Base-by-base conservation (phyloP, 768 basidiomycete genomes). In the Serendipita indica region DNA sequence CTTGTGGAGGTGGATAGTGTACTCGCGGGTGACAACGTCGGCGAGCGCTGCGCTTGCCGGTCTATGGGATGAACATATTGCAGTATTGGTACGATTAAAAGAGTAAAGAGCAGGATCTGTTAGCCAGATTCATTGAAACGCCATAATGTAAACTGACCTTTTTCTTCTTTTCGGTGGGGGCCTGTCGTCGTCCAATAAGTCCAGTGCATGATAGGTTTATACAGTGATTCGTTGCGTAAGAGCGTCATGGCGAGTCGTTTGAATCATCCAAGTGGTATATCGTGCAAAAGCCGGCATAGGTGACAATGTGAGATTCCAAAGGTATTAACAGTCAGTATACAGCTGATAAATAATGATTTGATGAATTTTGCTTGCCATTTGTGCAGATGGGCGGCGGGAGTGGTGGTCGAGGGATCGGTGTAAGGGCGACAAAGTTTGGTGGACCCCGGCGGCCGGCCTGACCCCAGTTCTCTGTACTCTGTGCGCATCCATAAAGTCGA, bases 1-100 rank as follows among this genome's bases (percentile, higher is more conserved):
- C 74, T 94, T 96, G 84, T 96, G 91, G 37, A 97, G 76, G 75
- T 96, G 90, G 78, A 97, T 86, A 68, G 94, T 97, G 84, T 97
- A 96, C 72, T 99, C 94, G 68, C 93, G 85, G 64, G 93, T 88
- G 64, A 97, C 94, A 75, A 97, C 94, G 72, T 98, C 94, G 74
- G 89, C 82, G 71, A 97, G 89, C 94, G 61, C 91, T 93, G 73
- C 94, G 91, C 80, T 96, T 94, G 74, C 82, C 76, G 68, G 84
- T 77, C 79, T 82, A 39, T 57, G 22, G 33, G 20, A 54, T 54
- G 35, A 37, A 37, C 12, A n/a, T n/a, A n/a, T n/a, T n/a, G n/a
- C n/a, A n/a, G 35, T 37, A n/a, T 10, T 3, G 41, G 16, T 4
- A 43, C 41, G 41, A 43, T 4, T 3, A 4, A 25, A 43, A 43